A percentile compares a stretch with the other conserved stretches of the same genome.
Conservation (phyloP, 148 eudicot genomes). For the Camellia japonica region DNA sequence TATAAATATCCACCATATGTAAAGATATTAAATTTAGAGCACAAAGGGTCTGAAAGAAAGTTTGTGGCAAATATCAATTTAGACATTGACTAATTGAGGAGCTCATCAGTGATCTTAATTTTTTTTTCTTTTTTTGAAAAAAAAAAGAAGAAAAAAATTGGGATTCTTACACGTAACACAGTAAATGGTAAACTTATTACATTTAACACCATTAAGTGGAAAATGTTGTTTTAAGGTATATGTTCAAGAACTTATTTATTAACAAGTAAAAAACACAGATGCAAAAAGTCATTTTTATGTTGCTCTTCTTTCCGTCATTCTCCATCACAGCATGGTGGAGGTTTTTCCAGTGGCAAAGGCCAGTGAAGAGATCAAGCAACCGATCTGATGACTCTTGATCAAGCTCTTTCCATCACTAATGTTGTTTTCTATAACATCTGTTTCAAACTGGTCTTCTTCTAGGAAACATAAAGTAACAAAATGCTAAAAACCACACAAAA, state of each 20-base stretch:
- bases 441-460: constrained; percentile 46
- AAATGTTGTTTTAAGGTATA: too few species aligned
- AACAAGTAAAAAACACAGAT: too few species aligned
- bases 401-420: constrained; percentile 20
- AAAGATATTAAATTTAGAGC: not conserved
- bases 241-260: too few species aligned
- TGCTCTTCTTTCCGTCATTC: constrained; percentile 10
- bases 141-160: too few species aligned
- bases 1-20: constrained; percentile 7
- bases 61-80: not conserved
- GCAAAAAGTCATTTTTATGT: not conserved
- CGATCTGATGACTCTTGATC: constrained; percentile 47
- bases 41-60: not conserved
- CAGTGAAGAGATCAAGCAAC: constrained; percentile 22
- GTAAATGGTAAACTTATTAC: too few species aligned
- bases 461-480: constrained; percentile 79
- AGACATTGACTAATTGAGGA: not conserved
- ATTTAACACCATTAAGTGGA: too few species aligned
- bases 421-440: constrained; percentile 39
- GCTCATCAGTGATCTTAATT: too few species aligned
- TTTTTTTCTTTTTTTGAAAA: too few species aligned
- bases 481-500: constrained; percentile 30
- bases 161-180: too few species aligned
- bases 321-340: not conserved
- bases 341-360: too few species aligned